Conservation (phyloP, 345 rosid genomes). For the Pelargonium nanum region DNA sequence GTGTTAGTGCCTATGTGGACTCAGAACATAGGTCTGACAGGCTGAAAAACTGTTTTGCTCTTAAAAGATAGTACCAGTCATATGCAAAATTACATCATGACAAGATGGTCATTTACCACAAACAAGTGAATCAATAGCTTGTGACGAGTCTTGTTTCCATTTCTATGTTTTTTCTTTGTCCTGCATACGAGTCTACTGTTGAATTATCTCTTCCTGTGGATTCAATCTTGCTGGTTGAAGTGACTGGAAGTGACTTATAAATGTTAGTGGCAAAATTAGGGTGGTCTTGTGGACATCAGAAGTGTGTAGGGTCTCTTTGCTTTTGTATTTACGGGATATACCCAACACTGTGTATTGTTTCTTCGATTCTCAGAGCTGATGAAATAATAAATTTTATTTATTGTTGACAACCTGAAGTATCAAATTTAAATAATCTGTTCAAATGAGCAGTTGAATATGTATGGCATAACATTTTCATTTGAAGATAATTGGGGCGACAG, state of each 20-base stretch:
- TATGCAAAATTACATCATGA: not conserved
- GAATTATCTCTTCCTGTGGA: not conserved
- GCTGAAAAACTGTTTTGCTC: not conserved
- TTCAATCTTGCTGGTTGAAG: not conserved
- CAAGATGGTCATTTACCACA: not conserved
- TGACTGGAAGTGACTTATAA: not conserved
- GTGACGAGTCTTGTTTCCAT: not conserved
- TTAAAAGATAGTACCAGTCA: not conserved
- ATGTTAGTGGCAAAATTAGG: not conserved
- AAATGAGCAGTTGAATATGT: not conserved
- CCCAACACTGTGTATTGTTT: not conserved
- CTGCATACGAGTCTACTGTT: not conserved
- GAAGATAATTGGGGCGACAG: not conserved
- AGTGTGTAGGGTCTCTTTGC: not conserved
- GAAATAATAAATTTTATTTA: too few species aligned
- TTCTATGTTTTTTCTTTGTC: not conserved
- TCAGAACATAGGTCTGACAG: not conserved
- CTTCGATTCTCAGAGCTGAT: not conserved
- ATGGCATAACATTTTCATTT: not conserved
- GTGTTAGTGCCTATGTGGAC: not conserved
- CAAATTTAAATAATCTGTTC: not conserved
- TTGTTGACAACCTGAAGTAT: too few species aligned
- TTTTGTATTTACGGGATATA: not conserved
- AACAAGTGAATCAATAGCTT: not conserved
- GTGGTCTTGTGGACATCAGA: slow-evolving; percentile 3